Evolutionary conservation across 2,329 filamentous ascomycete species (phyloP), one percentile per base, ranked within the genome.

Genomic region (Chrysoporthe puriensis): DNA sequence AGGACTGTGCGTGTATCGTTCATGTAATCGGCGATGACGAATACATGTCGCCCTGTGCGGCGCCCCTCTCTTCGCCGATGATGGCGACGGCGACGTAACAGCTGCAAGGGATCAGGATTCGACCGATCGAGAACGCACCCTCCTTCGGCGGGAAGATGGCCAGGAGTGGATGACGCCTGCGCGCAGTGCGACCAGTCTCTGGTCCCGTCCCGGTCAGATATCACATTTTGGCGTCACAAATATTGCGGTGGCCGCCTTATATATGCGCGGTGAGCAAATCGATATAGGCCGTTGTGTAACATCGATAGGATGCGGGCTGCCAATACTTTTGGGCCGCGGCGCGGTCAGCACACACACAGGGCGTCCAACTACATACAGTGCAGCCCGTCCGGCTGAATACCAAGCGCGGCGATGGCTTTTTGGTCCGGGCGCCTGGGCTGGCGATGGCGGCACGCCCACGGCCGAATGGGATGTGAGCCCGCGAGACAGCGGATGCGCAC

Each of bases 401-500:
- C 26, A 34, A 36, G 26, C 9, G 52, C 32, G 54, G 54, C 34
- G 34, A 16, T 57, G 32, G 36, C 36, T 21, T 40, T 40, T 11
- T 57, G 32, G 26, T 36, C 8, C 16, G 6, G 32, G 18, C 16
- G 4, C 34, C 36, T n/a, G 26, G 7, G 8, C 26, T 57, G 32
- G 9, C 16, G 32, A 36, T 57, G 16, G 13, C 34, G 40, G 60
- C 48, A 40, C 42, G 60, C 18, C 63, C 56, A 58, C 34, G 67
- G 61, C 61, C 67, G 61, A 69, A 67, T 67, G 57, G 67, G 67
- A 69, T 58, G 40, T 32, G 48, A 50, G 57, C 18, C 67, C 62
- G 67, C 52, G 43, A 69, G 61, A 67, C 64, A 64, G 3, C 26
- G 36, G 21, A 40, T 63, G 18, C 36, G 43, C 46, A 44, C 52